A percentile compares a stretch with the other conserved stretches of the same genome.
Evolutionary conservation across 768 basidiomycete genomes (phyloP).

Genomic region (Cyclocybe aegerita): DNA sequence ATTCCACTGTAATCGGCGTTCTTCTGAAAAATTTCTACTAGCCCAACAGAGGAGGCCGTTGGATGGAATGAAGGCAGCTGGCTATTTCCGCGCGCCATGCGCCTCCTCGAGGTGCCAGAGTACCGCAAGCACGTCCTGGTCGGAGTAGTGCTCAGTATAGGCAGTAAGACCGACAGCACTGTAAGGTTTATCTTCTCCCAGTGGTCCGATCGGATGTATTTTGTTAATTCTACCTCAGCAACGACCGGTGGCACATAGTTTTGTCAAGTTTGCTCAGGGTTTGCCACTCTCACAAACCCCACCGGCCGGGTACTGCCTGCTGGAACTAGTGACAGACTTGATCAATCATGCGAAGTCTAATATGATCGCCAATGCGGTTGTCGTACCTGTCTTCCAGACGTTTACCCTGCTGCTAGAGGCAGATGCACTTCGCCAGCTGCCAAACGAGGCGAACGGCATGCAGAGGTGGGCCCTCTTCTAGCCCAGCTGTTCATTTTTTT

Average conservation of each 20-base stretch:
- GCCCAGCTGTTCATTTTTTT: constrained; percentile 39
- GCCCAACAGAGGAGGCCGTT: constrained; percentile 22
- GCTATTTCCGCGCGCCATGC: constrained; percentile 75
- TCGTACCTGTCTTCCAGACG: constrained; percentile 82
- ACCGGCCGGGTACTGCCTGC: constrained; percentile 42
- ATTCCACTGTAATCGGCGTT: neutral
- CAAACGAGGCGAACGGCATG: constrained; percentile 44
- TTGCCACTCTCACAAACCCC: constrained; percentile 42
- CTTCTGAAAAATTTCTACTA: constrained; percentile 4
- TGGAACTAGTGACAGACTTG: constrained; percentile 58
- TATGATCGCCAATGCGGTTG: constrained; percentile 62
- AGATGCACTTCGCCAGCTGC: constrained; percentile 53
- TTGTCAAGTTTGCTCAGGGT: constrained; percentile 54
- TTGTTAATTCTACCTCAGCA: constrained; percentile 44
- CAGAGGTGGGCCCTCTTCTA: constrained; percentile 42
- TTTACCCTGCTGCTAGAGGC: constrained; percentile 73
- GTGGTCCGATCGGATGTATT: neutral
- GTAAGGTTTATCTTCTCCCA: constrained; percentile 47
- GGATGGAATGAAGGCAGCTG: constrained; percentile 73
- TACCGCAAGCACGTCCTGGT: constrained; percentile 65
- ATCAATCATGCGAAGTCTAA: constrained; percentile 51
- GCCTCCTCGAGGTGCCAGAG: constrained; percentile 56
- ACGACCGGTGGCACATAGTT: constrained; percentile 60
- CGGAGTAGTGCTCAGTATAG: constrained; percentile 78
- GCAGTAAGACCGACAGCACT: constrained; percentile 81